phyloP scores from a whole-genome alignment of 1,139 yeast species.

The Zygoascus meyerae region DNA sequence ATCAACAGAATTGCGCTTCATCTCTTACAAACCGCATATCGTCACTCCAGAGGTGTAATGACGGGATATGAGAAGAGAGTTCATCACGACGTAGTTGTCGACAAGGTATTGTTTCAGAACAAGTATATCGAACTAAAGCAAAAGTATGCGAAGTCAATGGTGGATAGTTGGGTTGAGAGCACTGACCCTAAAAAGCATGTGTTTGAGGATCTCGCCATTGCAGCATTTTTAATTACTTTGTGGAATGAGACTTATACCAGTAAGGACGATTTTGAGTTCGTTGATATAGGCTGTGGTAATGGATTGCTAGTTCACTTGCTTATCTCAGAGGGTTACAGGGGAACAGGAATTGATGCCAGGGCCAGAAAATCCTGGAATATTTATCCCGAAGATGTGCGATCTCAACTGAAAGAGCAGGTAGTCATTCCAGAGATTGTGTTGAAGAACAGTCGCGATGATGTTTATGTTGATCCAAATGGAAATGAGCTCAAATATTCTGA shows the following conservation, averaged over 20 bases:
- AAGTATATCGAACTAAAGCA: constrained; percentile 74
- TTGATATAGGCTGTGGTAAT: constrained; percentile 95
- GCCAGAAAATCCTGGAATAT: constrained; percentile 80
- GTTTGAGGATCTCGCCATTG: constrained; percentile 93
- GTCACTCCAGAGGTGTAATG: constrained; percentile 78
- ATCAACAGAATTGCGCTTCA: constrained; percentile 77
- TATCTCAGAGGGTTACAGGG: constrained; percentile 70
- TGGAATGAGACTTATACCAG: constrained; percentile 61
- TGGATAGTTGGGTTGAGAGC: constrained; percentile 84
- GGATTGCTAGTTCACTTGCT: constrained; percentile 78
- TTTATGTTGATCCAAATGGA: not conserved
- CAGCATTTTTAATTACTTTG: constrained; percentile 86
- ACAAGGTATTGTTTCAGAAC: constrained; percentile 77
- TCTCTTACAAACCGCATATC: constrained; percentile 68
- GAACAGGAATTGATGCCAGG: constrained; percentile 87
- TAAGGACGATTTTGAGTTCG: constrained; percentile 54
- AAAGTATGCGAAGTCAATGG: constrained; percentile 68
- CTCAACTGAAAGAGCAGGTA: constrained; percentile 62
- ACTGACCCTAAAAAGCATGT: constrained; percentile 96
- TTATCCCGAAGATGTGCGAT: constrained; percentile 59
- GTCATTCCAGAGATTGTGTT: constrained; percentile 68
- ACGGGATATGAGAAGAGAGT: constrained; percentile 86
- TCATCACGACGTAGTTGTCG: constrained; percentile 79
- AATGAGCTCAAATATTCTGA: constrained; percentile 10
- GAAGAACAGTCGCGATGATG: not conserved